These are phyloP conservation scores for Ceriops tagal DNA, from an alignment of 345 rosid genomes.

Conservation along the genomic window DNA sequence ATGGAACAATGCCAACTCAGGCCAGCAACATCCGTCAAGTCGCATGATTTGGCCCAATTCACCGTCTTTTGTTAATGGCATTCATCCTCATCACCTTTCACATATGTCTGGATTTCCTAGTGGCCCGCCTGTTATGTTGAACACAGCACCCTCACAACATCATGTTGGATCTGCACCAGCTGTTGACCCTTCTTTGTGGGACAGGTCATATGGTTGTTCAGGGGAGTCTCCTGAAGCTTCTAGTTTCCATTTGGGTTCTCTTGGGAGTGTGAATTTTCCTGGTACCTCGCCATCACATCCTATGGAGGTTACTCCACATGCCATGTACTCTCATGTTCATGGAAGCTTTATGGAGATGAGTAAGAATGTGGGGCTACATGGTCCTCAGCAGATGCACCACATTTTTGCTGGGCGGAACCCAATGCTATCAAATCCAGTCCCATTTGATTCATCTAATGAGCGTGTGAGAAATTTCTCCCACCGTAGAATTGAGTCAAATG, in stretches of 20 bases:
- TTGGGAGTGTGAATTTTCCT: slow-evolving; percentile 56
- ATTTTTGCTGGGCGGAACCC: slow-evolving; percentile 73
- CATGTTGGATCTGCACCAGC: slow-evolving; percentile 52
- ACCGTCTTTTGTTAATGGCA: slow-evolving; percentile 58
- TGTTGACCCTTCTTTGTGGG: slow-evolving; percentile 48
- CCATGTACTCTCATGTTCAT: slow-evolving; percentile 51
- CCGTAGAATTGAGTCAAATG: slow-evolving; percentile 69
- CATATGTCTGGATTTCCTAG: slow-evolving; percentile 65
- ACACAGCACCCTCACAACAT: slow-evolving; percentile 42
- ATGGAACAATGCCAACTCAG: slow-evolving; percentile 41
- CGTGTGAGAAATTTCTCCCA: slow-evolving; percentile 50
- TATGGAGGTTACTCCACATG: slow-evolving; percentile 57
- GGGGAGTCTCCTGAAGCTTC: slow-evolving; percentile 80
- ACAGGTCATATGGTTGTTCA: slow-evolving; percentile 51
- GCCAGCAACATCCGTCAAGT: slow-evolving; percentile 56
- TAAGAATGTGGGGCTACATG: slow-evolving; percentile 49
- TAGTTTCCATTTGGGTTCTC: slow-evolving; percentile 71
- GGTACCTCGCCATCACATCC: slow-evolving; percentile 66
- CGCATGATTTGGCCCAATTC: slow-evolving; percentile 81
- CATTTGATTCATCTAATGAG: slow-evolving; percentile 74
- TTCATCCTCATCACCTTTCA: slow-evolving; percentile 51
- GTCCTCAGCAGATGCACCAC: slow-evolving; percentile 70
- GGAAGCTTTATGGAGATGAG: slow-evolving; percentile 63
- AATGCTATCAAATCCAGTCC: slow-evolving; percentile 40
- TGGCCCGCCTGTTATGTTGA: slow-evolving; percentile 64